phyloP scores from a whole-genome alignment of 495 filamentous ascomycete species.

The Aspergillus asperescens region DNA sequence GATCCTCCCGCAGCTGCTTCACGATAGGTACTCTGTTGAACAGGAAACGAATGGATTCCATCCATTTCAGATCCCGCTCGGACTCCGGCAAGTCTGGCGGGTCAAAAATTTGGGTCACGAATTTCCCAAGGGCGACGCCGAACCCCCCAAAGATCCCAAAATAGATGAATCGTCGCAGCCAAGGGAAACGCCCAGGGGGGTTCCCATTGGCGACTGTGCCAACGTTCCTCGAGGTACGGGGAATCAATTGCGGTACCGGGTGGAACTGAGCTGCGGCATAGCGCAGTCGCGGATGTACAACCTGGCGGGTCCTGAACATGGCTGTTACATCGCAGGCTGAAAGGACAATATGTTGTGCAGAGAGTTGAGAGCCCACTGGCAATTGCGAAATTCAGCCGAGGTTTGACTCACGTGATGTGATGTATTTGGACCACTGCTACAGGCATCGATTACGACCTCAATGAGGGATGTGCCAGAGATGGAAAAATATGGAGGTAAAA shows the following conservation, averaged over 20 bases:
- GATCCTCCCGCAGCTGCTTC: conserved; percentile 45
- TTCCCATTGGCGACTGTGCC: conserved; percentile 24
- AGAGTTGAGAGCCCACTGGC: not conserved
- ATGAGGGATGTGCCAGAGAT: no score
- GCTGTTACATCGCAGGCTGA: conserved; percentile 24
- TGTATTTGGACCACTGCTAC: no score
- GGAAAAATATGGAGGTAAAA: no score
- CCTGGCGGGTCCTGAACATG: conserved; percentile 29
- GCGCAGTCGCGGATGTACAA: conserved; percentile 25
- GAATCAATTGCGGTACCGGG: not conserved
- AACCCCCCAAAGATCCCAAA: conserved; percentile 32
- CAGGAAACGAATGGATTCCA: no score
- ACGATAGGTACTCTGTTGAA: conserved; percentile 50
- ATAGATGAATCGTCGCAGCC: conserved; percentile 38
- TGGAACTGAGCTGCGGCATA: conserved; percentile 6
- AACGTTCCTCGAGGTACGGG: conserved; percentile 17
- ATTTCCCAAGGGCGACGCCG: conserved; percentile 22
- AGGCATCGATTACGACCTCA: no score
- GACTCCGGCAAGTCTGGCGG: conserved; percentile 31
- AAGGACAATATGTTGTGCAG: not conserved
- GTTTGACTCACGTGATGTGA: not conserved
- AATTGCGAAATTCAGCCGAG: conserved; percentile 1
- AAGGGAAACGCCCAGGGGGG: conserved; percentile 25
- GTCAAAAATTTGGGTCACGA: conserved; percentile 13
- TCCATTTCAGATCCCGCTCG: no score